Percentiles rank a stretch among this genome's conserved stretches.
Conservation (phyloP, 768 basidiomycete genomes). For the Lentinula sp. region DNA sequence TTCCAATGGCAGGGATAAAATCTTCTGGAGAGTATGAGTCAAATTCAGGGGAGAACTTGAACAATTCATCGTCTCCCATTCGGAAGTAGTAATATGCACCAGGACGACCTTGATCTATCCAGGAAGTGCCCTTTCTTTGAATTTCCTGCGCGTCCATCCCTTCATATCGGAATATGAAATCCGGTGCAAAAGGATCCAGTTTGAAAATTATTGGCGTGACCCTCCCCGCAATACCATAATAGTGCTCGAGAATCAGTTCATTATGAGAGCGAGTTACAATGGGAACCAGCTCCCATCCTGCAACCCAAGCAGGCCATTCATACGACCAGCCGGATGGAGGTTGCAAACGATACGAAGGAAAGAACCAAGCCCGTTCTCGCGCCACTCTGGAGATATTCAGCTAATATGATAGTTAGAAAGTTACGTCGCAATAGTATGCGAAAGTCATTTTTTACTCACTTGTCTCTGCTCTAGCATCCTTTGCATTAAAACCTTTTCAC, state of each 20-base stretch:
- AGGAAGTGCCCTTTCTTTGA: neutral
- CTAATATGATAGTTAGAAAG: neutral
- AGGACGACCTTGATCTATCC: neutral
- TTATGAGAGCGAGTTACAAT: neutral
- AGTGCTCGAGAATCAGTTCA: slow-evolving; percentile 4
- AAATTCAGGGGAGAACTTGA: neutral
- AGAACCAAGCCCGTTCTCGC: neutral
- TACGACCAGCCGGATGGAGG: slow-evolving; percentile 1
- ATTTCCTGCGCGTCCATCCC: neutral
- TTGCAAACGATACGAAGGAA: neutral
- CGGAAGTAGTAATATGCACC: slow-evolving; percentile 4
- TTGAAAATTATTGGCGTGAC: slow-evolving; percentile 1
- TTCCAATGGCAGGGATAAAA: neutral
- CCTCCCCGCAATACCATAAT: neutral
- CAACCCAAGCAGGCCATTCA: slow-evolving; percentile 1
- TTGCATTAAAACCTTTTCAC: neutral
- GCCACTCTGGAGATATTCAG: neutral
- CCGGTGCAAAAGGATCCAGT: neutral
- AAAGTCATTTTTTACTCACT: neutral
- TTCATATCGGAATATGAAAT: slow-evolving; percentile 3
- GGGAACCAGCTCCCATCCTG: slow-evolving; percentile 3
- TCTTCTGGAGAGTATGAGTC: neutral
- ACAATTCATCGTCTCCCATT: slow-evolving; percentile 5
- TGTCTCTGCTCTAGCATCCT: neutral
- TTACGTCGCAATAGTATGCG: too few relatives aligned